A percentile compares a stretch with the other conserved stretches of the same genome.
Conservation (phyloP, 163 green algal species). For the Scenedesmus sp. region DNA sequence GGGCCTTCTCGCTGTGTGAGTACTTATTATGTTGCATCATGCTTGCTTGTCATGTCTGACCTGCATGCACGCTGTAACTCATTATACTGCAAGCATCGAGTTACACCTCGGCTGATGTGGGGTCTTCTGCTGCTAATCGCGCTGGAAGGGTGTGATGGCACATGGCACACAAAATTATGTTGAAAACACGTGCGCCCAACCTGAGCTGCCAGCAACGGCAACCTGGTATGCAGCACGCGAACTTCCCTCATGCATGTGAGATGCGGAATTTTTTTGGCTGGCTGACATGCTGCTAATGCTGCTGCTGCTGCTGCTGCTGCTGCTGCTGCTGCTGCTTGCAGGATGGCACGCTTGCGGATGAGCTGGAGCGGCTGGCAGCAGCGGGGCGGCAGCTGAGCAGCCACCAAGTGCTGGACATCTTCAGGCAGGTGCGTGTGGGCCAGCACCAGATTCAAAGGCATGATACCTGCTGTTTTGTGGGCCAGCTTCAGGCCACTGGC, state of each 20-base stretch:
- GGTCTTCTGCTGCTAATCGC: too few species aligned
- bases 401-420: constrained; percentile 76
- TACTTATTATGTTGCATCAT: too few species aligned
- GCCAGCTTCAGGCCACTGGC: neutral
- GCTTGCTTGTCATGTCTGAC: too few species aligned
- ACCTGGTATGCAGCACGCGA: neutral
- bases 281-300: neutral
- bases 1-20: too few species aligned
- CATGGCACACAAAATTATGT: too few species aligned
- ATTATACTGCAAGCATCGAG: neutral
- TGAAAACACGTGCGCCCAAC: too few species aligned
- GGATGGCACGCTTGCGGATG: constrained; percentile 81
- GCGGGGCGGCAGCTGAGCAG: constrained; percentile 57
- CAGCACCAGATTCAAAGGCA: neutral
- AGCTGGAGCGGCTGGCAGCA: constrained; percentile 63
- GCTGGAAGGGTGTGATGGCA: too few species aligned
- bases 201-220: neutral
- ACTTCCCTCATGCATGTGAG: neutral
- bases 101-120: neutral
- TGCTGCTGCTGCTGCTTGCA: constrained; percentile 50
- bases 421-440: constrained; percentile 67
- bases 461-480: neutral
- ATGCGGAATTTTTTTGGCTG: neutral
- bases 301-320: neutral
- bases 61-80: too few species aligned